phyloP scores from a whole-genome alignment of 2,329 filamentous ascomycete species.

The Gnomoniopsis sp. region DNA sequence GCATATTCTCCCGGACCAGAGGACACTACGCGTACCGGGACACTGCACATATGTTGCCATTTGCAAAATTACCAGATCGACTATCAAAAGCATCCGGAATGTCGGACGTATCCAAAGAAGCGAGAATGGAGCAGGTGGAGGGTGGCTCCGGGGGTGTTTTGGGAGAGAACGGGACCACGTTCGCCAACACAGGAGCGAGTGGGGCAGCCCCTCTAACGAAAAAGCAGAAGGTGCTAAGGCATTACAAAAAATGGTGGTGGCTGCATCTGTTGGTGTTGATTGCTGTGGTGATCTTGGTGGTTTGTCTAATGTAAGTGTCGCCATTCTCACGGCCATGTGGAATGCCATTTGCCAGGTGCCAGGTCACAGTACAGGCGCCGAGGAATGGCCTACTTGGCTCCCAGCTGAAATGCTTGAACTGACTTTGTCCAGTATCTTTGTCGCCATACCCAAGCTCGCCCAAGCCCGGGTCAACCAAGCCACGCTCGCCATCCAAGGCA shows the following conservation, averaged over 20 bases:
- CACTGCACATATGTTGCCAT: neutral
- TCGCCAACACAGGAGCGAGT: neutral
- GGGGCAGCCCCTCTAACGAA: neutral
- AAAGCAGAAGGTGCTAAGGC: constrained; percentile 33
- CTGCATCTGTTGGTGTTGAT: constrained; percentile 49
- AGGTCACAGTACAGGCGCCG: no score
- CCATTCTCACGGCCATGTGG: neutral
- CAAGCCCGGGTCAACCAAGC: constrained; percentile 54
- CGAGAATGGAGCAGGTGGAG: constrained; percentile 1
- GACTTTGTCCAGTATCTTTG: constrained; percentile 44
- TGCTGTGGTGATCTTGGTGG: constrained; percentile 49
- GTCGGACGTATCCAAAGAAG: constrained; percentile 13
- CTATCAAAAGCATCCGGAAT: neutral
- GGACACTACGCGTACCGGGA: neutral
- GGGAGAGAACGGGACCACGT: neutral
- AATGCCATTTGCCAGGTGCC: no score
- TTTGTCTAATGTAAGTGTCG: constrained; percentile 57
- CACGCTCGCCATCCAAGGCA: constrained; percentile 47
- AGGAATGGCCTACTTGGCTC: neutral
- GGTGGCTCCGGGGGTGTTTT: neutral
- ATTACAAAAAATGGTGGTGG: constrained; percentile 61
- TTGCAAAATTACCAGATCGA: neutral
- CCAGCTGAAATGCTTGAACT: no score
- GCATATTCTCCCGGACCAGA: neutral
- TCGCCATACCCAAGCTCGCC: constrained; percentile 53